A percentile compares a stretch with the other conserved stretches of the same genome.
phyloP scores from a whole-genome alignment of 352 stramenopile species.

The Phytophthora colocasiae region DNA sequence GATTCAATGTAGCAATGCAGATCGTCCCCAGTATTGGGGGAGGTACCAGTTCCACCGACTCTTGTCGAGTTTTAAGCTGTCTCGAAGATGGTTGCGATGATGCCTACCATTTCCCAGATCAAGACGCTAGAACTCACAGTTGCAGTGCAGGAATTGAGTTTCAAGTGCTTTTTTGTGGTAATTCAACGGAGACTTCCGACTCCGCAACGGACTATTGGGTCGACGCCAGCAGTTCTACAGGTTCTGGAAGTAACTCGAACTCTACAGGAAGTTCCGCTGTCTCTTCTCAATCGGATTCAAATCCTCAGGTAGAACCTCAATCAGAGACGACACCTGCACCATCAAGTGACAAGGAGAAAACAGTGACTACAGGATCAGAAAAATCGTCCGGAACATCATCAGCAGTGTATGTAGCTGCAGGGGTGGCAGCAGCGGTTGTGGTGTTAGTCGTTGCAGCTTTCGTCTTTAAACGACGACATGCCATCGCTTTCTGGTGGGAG shows the following conservation, averaged over 20 bases:
- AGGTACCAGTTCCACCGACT: conserved; percentile 32
- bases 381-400: conserved; percentile 24
- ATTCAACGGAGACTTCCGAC: conserved; percentile 19
- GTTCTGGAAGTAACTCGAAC: conserved; percentile 18
- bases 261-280: not conserved
- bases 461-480: conserved; percentile 24
- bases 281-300: conserved; percentile 14
- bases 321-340: conserved; percentile 14
- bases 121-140: conserved; percentile 72
- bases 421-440: conserved; percentile 25
- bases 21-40: conserved; percentile 51
- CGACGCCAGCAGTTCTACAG: conserved; percentile 6
- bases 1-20: conserved; percentile 81
- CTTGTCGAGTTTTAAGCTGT: conserved; percentile 64
- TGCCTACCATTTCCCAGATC: conserved; percentile 75
- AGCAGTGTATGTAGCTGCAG: conserved; percentile 24
- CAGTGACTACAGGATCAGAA: conserved; percentile 12
- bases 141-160: conserved; percentile 61
- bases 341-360: conserved; percentile 7
- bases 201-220: conserved; percentile 36
- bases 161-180: conserved; percentile 65
- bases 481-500: conserved; percentile 35
- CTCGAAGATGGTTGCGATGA: conserved; percentile 65
- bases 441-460: conserved; percentile 32
- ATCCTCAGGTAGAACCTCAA: conserved; percentile 11